Evolutionary conservation across 257 asterid genomes (phyloP).

Genomic region (Fraxinus cuspidata): DNA sequence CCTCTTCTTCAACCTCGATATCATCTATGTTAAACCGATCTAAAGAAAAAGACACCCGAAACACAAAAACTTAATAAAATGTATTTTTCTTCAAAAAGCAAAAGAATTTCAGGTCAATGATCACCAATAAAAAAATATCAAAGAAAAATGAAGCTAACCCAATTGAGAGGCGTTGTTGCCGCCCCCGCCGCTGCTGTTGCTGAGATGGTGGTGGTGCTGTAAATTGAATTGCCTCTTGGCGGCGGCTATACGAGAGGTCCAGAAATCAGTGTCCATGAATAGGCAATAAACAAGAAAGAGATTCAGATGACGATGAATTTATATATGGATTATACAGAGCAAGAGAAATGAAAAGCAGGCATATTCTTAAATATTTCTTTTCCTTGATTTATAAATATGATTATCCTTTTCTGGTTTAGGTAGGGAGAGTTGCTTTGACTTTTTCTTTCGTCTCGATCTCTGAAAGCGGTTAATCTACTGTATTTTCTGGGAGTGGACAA

Average conservation of each 20-base stretch:
- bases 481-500: background rate
- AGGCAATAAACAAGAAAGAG: background rate
- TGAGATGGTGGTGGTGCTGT: slow-evolving; percentile 51
- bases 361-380: background rate
- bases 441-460: slow-evolving; percentile 17
- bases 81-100: background rate
- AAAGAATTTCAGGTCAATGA: background rate
- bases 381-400: background rate
- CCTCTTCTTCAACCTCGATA: slow-evolving; percentile 74
- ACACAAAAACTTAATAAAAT: background rate
- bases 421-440: slow-evolving; percentile 18
- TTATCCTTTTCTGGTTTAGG: slow-evolving; percentile 7
- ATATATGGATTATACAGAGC: background rate
- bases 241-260: slow-evolving; percentile 73
- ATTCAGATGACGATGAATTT: background rate
- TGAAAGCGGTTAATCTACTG: background rate
- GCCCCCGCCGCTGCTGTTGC: slow-evolving; percentile 17
- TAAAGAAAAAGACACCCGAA: slow-evolving; percentile 14
- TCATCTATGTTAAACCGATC: slow-evolving; percentile 71
- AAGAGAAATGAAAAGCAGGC: slow-evolving; percentile 6
- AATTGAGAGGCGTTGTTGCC: slow-evolving; percentile 47
- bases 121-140: background rate
- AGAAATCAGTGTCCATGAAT: slow-evolving; percentile 79
- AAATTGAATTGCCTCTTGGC: slow-evolving; percentile 77
- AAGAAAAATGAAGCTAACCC: slow-evolving; percentile 43